phyloP scores from a whole-genome alignment of 257 asterid species.

The Jacaranda mimosifolia region DNA sequence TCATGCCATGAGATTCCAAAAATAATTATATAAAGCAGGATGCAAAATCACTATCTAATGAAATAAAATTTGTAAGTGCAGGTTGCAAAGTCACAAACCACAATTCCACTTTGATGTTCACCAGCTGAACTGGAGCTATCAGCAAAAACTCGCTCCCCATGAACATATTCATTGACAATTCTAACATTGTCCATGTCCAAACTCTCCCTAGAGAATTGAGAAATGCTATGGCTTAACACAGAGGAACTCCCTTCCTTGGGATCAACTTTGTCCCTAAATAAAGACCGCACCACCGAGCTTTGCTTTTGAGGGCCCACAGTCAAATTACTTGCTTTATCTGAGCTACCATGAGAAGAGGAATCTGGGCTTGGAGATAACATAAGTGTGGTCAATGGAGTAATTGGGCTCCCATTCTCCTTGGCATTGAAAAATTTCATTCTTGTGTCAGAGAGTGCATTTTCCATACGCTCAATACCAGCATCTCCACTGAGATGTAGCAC shows the following conservation, averaged over 20 bases:
- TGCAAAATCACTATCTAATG: conserved; percentile 4
- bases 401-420: conserved; percentile 56
- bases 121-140: conserved; percentile 45
- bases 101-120: conserved; percentile 44
- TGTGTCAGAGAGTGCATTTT: conserved; percentile 68
- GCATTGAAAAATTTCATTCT: conserved; percentile 64
- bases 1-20: conserved; percentile 21
- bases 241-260: conserved; percentile 44
- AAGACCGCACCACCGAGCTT: conserved; percentile 67
- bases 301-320: conserved; percentile 46
- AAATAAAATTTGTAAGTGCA: background rate
- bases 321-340: conserved; percentile 45
- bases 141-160: conserved; percentile 63
- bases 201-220: conserved; percentile 44
- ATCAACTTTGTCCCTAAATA: conserved; percentile 57
- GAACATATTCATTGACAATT: conserved; percentile 88
- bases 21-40: background rate
- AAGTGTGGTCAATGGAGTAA: conserved; percentile 50
- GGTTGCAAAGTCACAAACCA: conserved; percentile 51
- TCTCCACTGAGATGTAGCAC: conserved; percentile 84
- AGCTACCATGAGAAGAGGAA: conserved; percentile 45
- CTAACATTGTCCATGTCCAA: conserved; percentile 74
- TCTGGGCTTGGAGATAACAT: conserved; percentile 53
- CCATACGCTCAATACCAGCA: conserved; percentile 89
- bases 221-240: conserved; percentile 32